Percentiles rank a stretch among this genome's conserved stretches.
Conservation (phyloP, 116 monocot species). For the Thalassia testudinum region DNA sequence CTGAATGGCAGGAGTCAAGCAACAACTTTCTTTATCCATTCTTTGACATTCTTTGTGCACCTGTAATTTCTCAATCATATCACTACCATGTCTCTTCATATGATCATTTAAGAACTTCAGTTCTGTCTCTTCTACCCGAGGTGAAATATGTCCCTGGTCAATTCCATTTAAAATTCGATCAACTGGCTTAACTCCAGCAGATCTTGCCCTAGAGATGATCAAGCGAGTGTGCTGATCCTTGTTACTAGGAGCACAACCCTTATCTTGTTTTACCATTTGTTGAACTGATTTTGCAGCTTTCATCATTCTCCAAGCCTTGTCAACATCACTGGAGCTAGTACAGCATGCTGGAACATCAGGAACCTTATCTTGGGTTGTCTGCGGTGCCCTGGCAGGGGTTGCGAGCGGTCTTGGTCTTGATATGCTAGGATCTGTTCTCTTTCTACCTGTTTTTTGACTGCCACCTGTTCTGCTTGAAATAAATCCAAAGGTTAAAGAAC, state of each 20-base stretch:
- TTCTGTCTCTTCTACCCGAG: not conserved
- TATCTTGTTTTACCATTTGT: conserved; percentile 1
- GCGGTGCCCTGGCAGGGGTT: too few relatives aligned
- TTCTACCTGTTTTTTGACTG: not conserved
- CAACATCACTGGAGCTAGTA: conserved; percentile 9
- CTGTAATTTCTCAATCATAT: not conserved
- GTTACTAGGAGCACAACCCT: not conserved
- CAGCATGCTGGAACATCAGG: not conserved
- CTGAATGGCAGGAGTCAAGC: not conserved
- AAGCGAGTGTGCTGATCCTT: not conserved
- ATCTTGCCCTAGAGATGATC: not conserved
- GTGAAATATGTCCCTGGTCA: not conserved
- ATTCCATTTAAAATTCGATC: not conserved
- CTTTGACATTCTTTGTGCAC: not conserved
- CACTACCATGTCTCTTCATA: not conserved
- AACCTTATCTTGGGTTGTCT: not conserved
- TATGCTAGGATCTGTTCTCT: not conserved
- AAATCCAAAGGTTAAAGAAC: conserved; percentile 28
- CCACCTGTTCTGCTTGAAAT: not conserved
- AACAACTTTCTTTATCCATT: too few relatives aligned
- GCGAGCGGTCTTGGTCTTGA: not conserved
- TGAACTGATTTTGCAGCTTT: conserved; percentile 29
- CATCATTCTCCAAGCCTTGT: conserved; percentile 67
- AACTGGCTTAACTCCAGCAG: too few relatives aligned
- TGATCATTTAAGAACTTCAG: not conserved